Base-by-base conservation (phyloP, 257 asterid genomes). In the Primulina tabacum region DNA sequence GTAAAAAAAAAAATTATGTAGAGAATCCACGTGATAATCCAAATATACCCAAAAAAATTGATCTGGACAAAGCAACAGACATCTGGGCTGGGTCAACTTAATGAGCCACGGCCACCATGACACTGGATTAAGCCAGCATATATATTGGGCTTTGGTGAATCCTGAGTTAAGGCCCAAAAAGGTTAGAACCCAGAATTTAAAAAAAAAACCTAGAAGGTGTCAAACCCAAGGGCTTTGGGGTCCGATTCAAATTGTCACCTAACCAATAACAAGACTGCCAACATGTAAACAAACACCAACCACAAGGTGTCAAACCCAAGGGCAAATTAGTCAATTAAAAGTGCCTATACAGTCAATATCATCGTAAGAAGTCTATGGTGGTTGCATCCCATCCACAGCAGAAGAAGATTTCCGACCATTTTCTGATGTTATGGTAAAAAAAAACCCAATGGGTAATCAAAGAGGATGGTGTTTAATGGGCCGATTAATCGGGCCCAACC, bases 401-500 rank as follows among this genome's bases (percentile, higher is more conserved):
- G 43, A 37, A 7, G 33, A 30, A 3, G n/a, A 12, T 0, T 12
- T 43, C 50, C 50, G 18, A 4, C 55, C 18, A 43, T 43, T 12
- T 43, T 14, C 18, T 43, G 55, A 43, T 12, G 5, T 14, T 11
- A 43, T 43, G 2, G 14, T 2, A 43, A 43, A 38, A 43, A 43
- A 38, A 43, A 43, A 43, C 55, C 55, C 55, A 43, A 43, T 11
- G 18, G 55, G 55, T 11, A 14, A 43, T 43, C 56, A 47, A 47
- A 14, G 20, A 5, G 7, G 56, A 14, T 50, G 8, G 9, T 34
- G 53, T 60, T 83, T 68, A n/a, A 20, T 60, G n/a, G 88, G 92
- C 80, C 85, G 81, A 0, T 62, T 53, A 43, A 92, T 78, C 78
- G 96, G 96, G 43, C 92, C 93, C 29, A 70, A 75, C 69, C 70